These are phyloP conservation scores for Yamadazyma dendronema DNA, from an alignment of 1,139 yeast genomes.

Conservation along the genomic window DNA sequence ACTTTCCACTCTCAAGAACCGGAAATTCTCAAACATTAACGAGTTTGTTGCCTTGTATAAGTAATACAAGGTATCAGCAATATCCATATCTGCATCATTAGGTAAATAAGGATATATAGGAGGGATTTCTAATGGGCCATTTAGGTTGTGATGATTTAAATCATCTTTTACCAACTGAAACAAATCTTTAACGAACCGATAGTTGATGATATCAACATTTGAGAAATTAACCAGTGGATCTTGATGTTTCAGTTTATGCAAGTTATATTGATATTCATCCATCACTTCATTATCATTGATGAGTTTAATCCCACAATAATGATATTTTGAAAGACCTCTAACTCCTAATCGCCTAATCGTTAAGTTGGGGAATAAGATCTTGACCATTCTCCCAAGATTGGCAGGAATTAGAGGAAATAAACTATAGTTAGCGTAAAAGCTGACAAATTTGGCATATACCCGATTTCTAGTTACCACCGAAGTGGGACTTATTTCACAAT, in stretches of 20 bases:
- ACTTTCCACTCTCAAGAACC: conserved; percentile 66
- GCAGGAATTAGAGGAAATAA: conserved; percentile 82
- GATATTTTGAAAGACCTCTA: conserved; percentile 87
- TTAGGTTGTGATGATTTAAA: conserved; percentile 22
- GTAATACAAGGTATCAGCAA: conserved; percentile 59
- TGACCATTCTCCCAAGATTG: conserved; percentile 80
- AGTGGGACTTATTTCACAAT: conserved; percentile 62
- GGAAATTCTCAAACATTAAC: conserved; percentile 59
- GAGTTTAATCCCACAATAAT: conserved; percentile 80
- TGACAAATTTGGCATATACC: conserved; percentile 77
- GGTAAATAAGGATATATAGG: conserved; percentile 52
- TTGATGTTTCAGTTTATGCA: neutral
- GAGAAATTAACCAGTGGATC: too few relatives aligned
- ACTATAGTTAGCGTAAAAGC: conserved; percentile 63
- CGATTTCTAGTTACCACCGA: conserved; percentile 83
- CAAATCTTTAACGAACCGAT: conserved; percentile 37
- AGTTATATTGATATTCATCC: conserved; percentile 3
- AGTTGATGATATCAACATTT: conserved; percentile 4
- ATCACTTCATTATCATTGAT: conserved; percentile 26
- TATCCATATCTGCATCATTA: conserved; percentile 50
- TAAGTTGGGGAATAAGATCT: conserved; percentile 68
- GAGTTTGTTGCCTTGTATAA: conserved; percentile 64
- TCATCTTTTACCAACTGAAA: conserved; percentile 28
- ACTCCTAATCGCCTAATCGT: conserved; percentile 85
- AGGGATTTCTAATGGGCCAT: conserved; percentile 45